A percentile compares a stretch with the other conserved stretches of the same genome.
Evolutionary conservation across 805 yeast genomes (phyloP).

Genomic region (Ogataea naganishii): DNA sequence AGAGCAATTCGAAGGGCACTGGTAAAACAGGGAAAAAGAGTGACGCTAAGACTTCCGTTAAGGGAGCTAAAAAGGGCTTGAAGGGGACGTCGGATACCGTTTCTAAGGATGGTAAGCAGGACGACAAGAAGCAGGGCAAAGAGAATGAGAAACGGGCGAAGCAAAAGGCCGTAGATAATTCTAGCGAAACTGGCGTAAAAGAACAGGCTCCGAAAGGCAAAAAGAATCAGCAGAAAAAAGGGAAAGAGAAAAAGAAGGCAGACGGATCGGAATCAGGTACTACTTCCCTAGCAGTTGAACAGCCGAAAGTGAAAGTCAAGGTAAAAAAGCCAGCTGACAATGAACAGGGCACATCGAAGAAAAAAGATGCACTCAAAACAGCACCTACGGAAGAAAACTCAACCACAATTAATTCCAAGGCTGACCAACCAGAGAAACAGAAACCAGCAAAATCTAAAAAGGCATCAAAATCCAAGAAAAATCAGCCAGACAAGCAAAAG

Average conservation of each 20-base stretch:
- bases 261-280: not conserved
- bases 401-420: not conserved
- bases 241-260: conserved; percentile 5
- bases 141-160: conserved; percentile 1
- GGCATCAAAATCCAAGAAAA: conserved; percentile 1
- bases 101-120: not conserved
- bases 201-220: conserved; percentile 2
- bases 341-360: not conserved
- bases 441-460: conserved; percentile 1
- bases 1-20: conserved; percentile 1
- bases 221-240: conserved; percentile 7
- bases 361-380: conserved; percentile 3
- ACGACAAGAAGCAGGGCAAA: conserved; percentile 4
- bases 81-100: conserved; percentile 13
- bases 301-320: not conserved
- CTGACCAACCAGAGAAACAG: conserved; percentile 1
- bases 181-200: conserved; percentile 1
- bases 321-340: conserved; percentile 5
- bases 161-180: not conserved
- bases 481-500: not conserved
- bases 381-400: conserved; percentile 2
- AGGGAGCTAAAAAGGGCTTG: conserved; percentile 1
- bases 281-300: not conserved
- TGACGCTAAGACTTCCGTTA: conserved; percentile 8
- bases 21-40: conserved; percentile 8